Evolutionary conservation across 345 rosid genomes (phyloP).

Genomic region (Hypericum perforatum): DNA sequence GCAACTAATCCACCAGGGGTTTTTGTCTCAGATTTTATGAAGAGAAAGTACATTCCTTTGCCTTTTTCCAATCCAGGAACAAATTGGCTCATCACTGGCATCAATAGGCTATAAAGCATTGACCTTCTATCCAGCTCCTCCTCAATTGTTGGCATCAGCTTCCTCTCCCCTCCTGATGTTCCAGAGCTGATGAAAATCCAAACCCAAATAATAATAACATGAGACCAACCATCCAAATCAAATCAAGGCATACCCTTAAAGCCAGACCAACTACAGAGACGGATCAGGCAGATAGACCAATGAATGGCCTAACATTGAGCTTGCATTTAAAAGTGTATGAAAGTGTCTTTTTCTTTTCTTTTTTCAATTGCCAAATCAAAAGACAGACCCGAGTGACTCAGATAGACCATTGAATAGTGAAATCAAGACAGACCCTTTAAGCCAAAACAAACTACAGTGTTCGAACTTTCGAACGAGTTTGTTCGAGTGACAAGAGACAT

Average conservation of each 20-base stretch:
- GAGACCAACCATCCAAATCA: no score
- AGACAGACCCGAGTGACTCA: no score
- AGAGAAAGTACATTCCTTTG: slow-evolving; percentile 52
- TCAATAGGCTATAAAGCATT: slow-evolving; percentile 37
- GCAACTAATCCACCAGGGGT: slow-evolving; percentile 50
- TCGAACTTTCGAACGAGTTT: background rate
- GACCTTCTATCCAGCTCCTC: slow-evolving; percentile 45
- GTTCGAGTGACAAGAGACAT: background rate
- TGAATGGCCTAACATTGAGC: no score
- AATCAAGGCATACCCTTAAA: no score
- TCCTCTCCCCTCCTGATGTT: slow-evolving; percentile 77
- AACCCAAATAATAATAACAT: no score
- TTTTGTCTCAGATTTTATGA: slow-evolving; percentile 46
- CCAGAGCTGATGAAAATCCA: slow-evolving; percentile 49
- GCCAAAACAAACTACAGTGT: background rate
- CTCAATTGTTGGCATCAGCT: slow-evolving; percentile 50
- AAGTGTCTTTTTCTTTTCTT: no score
- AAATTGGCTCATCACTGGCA: slow-evolving; percentile 47
- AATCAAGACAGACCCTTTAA: slow-evolving; percentile 5
- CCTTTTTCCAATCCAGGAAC: slow-evolving; percentile 42
- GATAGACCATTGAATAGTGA: no score
- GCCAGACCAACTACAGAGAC: no score
- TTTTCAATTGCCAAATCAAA: no score
- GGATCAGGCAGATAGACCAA: no score
- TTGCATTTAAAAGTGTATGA: no score